Evolutionary conservation across 164 flowering plant genomes (phyloP), one percentile per base, ranked within the genome.

Genomic region (Kalanchoe fedtschenkoi): DNA sequence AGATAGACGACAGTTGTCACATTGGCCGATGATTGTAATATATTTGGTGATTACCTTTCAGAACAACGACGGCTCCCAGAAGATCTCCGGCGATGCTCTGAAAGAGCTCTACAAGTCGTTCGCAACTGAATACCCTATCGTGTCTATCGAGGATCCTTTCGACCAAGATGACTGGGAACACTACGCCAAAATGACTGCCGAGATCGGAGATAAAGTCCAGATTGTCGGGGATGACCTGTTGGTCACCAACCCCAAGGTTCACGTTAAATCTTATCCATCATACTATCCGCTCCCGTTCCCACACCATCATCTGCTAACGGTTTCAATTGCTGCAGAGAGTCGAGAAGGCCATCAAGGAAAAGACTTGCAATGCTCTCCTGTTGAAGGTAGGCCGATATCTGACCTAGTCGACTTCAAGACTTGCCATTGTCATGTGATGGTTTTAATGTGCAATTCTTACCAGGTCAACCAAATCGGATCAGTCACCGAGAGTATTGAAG

Each of bases 91-190:
- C 34, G 81, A 85, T 39, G 75, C 82, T 53, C 79, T 89, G 29
- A 87, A 87, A 44, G 86, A 89, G 65, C 60, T 89, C 1, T 89
- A 89, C 83, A 89, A 89, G 78, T 85, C 95, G 42, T 89, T 89
- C 64, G 86, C 68, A 14, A 4, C 78, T 14, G 90, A 84, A 65
- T 89, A 87, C 71, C 97, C 97, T 8, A 89, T 89, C 72, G 89
- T 84, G 9, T 87, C 97, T 19, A 87, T 89, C 65, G 97, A 89
- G 69, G 97, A 89, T 63, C 97, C 97, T 38, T 89, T 89, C 68
- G 97, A 89, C 75, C 97, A 89, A 62, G 97, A 89, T 75, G 97
- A 89, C 82, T 89, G 97, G 97, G 88, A 78, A 63, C 84, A 81
- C 80, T 89, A 89, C 33, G 56, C 78, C 29, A 87, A 80, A 65